A percentile compares a stretch with the other conserved stretches of the same genome.
Conservation (phyloP, 1,284 basidiomycete genomes). For the Microbotryum intermedium region DNA sequence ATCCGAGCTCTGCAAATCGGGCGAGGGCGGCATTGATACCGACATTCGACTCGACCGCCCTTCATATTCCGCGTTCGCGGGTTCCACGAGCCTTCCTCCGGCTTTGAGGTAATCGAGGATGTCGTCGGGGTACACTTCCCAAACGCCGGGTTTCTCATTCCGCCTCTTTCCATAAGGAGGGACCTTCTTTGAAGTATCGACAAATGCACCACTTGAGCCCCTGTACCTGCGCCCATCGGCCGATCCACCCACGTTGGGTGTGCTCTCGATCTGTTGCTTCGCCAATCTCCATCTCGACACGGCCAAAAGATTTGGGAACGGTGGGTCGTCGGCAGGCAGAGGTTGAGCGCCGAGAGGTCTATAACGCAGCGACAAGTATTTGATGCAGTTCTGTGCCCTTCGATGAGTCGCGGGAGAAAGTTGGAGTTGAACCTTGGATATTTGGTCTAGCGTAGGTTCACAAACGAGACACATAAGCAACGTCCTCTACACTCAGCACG, state of each 20-base stretch:
- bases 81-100: not conserved
- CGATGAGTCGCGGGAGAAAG: slow-evolving; percentile 16
- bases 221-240: not conserved
- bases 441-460: not conserved
- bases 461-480: too few relatives aligned
- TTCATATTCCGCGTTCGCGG: too few relatives aligned
- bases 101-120: slow-evolving; percentile 4
- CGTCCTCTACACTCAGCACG: too few relatives aligned
- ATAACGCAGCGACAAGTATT: slow-evolving; percentile 13
- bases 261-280: slow-evolving; percentile 3
- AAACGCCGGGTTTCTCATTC: slow-evolving; percentile 5
- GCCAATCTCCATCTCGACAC: slow-evolving; percentile 6
- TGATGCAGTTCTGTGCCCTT: slow-evolving; percentile 10
- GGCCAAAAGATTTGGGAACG: slow-evolving; percentile 5
- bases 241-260: not conserved
- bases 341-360: slow-evolving; percentile 4
- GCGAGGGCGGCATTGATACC: too few relatives aligned
- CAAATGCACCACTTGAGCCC: not conserved
- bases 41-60: too few relatives aligned
- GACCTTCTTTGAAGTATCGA: not conserved
- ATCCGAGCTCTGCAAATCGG: too few relatives aligned
- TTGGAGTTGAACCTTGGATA: slow-evolving; percentile 13
- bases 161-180: slow-evolving; percentile 5
- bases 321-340: not conserved
- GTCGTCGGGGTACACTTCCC: slow-evolving; percentile 20